Conservation (phyloP, 2,329 filamentous ascomycete genomes). For the Ophiostoma perfectum region DNA sequence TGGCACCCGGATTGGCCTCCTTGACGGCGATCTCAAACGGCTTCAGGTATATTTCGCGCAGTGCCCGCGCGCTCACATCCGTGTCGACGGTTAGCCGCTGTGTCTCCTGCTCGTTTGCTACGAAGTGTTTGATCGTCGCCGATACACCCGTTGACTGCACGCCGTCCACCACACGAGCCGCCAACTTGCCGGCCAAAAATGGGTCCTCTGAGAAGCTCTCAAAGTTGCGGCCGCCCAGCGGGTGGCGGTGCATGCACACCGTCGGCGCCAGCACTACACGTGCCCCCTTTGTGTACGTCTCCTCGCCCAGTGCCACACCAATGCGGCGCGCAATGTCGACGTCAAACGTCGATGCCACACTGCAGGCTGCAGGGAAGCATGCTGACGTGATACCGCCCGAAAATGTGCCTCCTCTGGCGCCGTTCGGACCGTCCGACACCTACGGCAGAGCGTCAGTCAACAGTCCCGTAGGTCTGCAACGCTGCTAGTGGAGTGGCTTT, state of each 20-base stretch:
- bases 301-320: constrained; percentile 14
- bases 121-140: constrained; percentile 14
- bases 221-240: constrained; percentile 14
- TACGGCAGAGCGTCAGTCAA: background rate
- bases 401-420: constrained; percentile 14
- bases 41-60: constrained; percentile 15
- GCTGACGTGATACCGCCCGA: constrained; percentile 14
- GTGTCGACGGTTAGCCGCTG: background rate
- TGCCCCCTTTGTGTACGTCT: constrained; percentile 18
- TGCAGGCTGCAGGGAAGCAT: constrained; percentile 18
- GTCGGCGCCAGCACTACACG: constrained; percentile 11
- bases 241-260: constrained; percentile 1
- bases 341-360: constrained; percentile 15
- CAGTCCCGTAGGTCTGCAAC: background rate
- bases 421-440: constrained; percentile 17
- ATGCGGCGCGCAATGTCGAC: constrained; percentile 4
- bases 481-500: background rate
- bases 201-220: constrained; percentile 12
- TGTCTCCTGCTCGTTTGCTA: constrained; percentile 14
- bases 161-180: background rate
- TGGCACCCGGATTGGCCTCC: constrained; percentile 5
- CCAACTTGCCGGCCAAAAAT: background rate
- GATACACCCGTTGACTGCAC: constrained; percentile 6
- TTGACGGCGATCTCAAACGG: constrained; percentile 16
- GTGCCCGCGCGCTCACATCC: background rate